Percentiles rank a stretch among this genome's conserved stretches.
Conservation (phyloP, 2,329 filamentous ascomycete genomes). For the Aureobasidium zeae region DNA sequence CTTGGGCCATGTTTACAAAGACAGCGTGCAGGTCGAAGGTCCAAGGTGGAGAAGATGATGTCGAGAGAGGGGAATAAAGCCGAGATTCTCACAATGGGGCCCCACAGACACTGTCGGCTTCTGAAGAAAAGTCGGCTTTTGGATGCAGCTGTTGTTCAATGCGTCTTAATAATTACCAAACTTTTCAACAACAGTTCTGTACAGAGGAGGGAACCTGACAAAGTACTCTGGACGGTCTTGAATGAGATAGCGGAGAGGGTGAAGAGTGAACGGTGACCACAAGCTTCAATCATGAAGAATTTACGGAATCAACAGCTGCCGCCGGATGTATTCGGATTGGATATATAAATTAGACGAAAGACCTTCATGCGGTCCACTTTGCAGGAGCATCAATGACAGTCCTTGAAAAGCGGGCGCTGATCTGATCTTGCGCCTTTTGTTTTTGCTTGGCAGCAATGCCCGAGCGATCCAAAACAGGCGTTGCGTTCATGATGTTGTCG, state of each 20-base stretch:
- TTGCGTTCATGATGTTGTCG: slow-evolving; percentile 86
- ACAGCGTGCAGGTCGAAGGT: background rate
- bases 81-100: background rate
- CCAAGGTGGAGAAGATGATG: slow-evolving; percentile 13
- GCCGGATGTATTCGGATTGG: background rate
- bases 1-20: background rate
- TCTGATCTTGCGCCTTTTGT: slow-evolving; percentile 41
- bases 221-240: too few species aligned
- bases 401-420: slow-evolving; percentile 42
- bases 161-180: too few species aligned
- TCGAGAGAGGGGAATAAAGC: slow-evolving; percentile 11
- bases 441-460: slow-evolving; percentile 58
- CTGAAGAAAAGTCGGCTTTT: slow-evolving; percentile 1
- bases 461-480: slow-evolving; percentile 76
- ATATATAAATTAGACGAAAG: background rate
- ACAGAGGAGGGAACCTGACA: too few species aligned
- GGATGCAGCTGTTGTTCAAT: too few species aligned
- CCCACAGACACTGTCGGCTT: slow-evolving; percentile 10
- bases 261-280: too few species aligned
- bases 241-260: too few species aligned
- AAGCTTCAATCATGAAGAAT: too few species aligned
- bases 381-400: slow-evolving; percentile 41
- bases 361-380: slow-evolving; percentile 30
- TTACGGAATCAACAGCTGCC: background rate
- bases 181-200: too few species aligned